A percentile compares a stretch with the other conserved stretches of the same genome.
phyloP scores from a whole-genome alignment of 768 basidiomycete genomes.

The Sporobolomyces phaffii region DNA sequence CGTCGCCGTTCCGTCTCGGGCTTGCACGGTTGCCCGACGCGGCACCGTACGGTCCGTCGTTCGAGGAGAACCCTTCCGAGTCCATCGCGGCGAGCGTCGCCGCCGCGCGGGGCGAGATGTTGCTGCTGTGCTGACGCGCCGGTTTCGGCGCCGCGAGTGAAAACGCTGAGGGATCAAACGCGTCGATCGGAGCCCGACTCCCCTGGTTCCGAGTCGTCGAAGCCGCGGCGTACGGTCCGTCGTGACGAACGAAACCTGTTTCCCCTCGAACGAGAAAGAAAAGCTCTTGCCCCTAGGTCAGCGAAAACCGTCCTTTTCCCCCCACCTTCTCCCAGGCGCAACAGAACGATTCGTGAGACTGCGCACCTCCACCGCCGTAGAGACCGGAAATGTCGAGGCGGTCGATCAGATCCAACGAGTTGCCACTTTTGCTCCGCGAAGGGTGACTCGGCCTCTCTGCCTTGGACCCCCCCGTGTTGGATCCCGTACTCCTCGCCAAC shows the following conservation, averaged over 20 bases:
- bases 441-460: not conserved
- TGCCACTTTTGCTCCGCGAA: constrained; percentile 23
- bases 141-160: constrained; percentile 18
- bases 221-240: constrained; percentile 38
- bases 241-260: constrained; percentile 35
- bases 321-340: too few relatives aligned
- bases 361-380: constrained; percentile 38
- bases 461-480: not conserved
- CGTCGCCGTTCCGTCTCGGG: not conserved
- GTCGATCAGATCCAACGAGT: constrained; percentile 36
- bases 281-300: too few relatives aligned
- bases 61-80: not conserved
- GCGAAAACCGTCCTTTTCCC: too few relatives aligned
- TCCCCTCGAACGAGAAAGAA: too few relatives aligned
- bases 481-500: not conserved
- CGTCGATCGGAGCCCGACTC: constrained; percentile 31
- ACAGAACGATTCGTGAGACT: too few relatives aligned
- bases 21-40: not conserved
- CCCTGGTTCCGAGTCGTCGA: constrained; percentile 24
- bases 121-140: constrained; percentile 5
- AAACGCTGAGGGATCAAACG: constrained; percentile 34
- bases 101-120: constrained; percentile 15
- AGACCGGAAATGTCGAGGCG: constrained; percentile 38
- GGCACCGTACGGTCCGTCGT: constrained; percentile 19
- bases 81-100: constrained; percentile 25